Evolutionary conservation across 768 basidiomycete species (phyloP).

Genomic region (Cantharellus cinnabarinus): DNA sequence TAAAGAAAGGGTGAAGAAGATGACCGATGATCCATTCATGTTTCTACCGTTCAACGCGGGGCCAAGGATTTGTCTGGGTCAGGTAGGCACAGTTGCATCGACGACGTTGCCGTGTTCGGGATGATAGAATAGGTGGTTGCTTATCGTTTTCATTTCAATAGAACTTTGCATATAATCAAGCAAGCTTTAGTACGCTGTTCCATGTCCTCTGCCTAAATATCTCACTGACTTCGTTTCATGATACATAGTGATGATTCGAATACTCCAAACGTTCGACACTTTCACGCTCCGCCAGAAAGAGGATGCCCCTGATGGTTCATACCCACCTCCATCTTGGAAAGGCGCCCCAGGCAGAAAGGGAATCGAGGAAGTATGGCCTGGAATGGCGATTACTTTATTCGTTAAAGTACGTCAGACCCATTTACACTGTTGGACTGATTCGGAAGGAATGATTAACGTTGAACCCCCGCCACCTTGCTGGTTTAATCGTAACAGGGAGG

Average conservation of each 20-base stretch:
- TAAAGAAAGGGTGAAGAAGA: slow-evolving; percentile 1
- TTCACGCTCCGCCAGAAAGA: slow-evolving; percentile 6
- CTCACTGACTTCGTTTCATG: background rate
- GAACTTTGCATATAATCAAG: slow-evolving; percentile 9
- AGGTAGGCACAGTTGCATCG: slow-evolving; percentile 1
- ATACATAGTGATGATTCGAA: background rate
- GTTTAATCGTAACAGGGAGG: too few species aligned
- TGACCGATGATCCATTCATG: background rate
- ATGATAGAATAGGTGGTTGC: background rate
- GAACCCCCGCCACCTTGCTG: too few species aligned
- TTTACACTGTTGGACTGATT: too few species aligned
- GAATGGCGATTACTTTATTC: slow-evolving; percentile 4
- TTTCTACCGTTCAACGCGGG: background rate
- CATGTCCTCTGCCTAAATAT: background rate
- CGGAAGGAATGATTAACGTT: too few species aligned
- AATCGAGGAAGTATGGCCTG: slow-evolving; percentile 6
- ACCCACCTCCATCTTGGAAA: slow-evolving; percentile 6
- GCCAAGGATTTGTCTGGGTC: slow-evolving; percentile 5
- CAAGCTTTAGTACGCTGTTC: slow-evolving; percentile 4
- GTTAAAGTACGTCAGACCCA: background rate
- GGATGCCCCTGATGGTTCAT: slow-evolving; percentile 1
- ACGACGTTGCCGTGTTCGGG: background rate
- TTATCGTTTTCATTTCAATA: background rate
- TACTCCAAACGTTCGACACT: slow-evolving; percentile 5
- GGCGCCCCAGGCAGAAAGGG: background rate